These are phyloP conservation scores for Moringa oleifera DNA, from an alignment of 345 rosid species.

Conservation along the genomic window DNA sequence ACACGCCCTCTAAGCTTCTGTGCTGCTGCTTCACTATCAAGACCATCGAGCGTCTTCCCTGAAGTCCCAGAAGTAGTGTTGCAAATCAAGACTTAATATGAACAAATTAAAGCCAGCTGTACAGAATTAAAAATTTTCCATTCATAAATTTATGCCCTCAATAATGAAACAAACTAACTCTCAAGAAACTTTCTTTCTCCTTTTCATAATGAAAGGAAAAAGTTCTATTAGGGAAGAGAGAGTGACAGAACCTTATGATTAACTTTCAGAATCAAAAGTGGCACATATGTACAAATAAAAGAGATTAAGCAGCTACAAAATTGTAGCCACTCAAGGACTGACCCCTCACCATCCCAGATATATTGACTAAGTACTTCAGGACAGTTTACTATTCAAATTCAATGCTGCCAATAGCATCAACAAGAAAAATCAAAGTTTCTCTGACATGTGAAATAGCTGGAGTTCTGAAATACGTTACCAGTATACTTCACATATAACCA, in stretches of 20 bases:
- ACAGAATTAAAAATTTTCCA: neutral
- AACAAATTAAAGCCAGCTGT: neutral
- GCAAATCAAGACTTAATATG: neutral
- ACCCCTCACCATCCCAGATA: too few species aligned
- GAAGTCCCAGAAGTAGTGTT: constrained; percentile 16
- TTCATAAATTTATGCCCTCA: neutral
- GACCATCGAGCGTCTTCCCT: constrained; percentile 72
- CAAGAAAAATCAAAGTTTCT: too few species aligned
- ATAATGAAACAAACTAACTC: neutral
- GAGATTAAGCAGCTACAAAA: too few species aligned
- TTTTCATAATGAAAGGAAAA: neutral
- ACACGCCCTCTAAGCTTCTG: constrained; percentile 79
- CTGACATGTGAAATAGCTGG: too few species aligned
- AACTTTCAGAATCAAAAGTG: neutral
- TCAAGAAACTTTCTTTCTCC: neutral
- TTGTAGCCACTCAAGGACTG: too few species aligned
- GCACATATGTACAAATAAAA: neutral
- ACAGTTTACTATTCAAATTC: neutral
- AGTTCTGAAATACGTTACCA: too few species aligned
- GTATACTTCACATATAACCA: too few species aligned
- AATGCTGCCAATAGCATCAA: too few species aligned
- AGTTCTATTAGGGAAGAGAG: neutral
- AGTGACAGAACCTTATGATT: neutral
- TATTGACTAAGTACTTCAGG: too few species aligned
- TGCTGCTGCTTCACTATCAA: constrained; percentile 78